Conservation (phyloP, 2,329 filamentous ascomycete genomes). For the Coniochaeta ligniaria region DNA sequence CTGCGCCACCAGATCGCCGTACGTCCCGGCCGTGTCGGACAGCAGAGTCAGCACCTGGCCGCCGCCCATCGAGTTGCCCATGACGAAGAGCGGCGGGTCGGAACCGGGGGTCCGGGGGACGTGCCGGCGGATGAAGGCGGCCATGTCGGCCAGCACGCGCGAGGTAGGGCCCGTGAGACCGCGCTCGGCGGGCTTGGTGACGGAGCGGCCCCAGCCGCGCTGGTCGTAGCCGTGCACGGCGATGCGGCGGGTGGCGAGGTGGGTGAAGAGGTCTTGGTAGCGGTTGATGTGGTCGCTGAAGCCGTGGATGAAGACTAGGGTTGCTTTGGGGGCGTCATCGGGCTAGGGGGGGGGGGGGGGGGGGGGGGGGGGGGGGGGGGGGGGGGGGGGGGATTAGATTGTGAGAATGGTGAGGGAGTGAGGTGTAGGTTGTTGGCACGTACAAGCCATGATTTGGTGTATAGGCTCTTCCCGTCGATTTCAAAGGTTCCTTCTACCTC, state of each 20-base stretch:
- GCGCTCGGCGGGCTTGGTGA: slow-evolving; percentile 49
- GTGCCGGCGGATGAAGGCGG: slow-evolving; percentile 61
- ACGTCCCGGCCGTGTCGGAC: slow-evolving; percentile 30
- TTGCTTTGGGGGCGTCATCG: slow-evolving; percentile 52
- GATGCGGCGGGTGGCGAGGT: slow-evolving; percentile 64
- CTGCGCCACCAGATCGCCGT: slow-evolving; percentile 44
- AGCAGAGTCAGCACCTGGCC: slow-evolving; percentile 62
- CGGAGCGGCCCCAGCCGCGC: slow-evolving; percentile 78
- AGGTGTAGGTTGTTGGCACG: slow-evolving; percentile 16
- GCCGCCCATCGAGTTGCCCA: slow-evolving; percentile 90
- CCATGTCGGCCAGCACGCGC: slow-evolving; percentile 70
- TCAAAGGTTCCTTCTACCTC: slow-evolving; percentile 44
- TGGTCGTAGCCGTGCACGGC: slow-evolving; percentile 76
- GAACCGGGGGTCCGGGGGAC: slow-evolving; percentile 33
- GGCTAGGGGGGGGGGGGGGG: slow-evolving; percentile 46
- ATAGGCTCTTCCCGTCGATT: slow-evolving; percentile 36
- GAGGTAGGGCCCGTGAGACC: slow-evolving; percentile 70
- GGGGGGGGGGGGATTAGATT: not conserved
- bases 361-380: not conserved
- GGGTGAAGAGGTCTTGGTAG: slow-evolving; percentile 68
- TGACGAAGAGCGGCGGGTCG: slow-evolving; percentile 64
- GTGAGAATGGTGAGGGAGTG: not conserved
- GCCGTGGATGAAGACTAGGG: slow-evolving; percentile 78
- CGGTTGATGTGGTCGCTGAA: slow-evolving; percentile 80
- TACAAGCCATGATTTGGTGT: slow-evolving; percentile 54